Conservation (phyloP, 2,329 filamentous ascomycete genomes). For the Cryoendolithus antarcticus region DNA sequence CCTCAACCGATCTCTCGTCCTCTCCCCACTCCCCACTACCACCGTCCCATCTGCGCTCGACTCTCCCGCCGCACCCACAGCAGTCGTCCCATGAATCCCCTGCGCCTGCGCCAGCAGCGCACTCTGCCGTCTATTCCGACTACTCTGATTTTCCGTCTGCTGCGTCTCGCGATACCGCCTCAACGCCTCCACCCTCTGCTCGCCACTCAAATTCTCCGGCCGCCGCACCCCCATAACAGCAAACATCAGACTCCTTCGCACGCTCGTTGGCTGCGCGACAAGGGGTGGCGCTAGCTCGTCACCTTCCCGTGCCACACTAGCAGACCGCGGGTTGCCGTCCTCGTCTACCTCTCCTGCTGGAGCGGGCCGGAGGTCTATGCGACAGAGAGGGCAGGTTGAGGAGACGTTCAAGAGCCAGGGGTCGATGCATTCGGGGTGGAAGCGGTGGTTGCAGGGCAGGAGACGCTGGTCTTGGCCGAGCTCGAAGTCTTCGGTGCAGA, state of each 20-base stretch:
- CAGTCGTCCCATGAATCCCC: no score
- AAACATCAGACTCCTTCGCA: conserved; percentile 23
- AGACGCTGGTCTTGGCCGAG: conserved; percentile 51
- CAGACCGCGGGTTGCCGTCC: conserved; percentile 10
- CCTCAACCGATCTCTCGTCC: conserved; percentile 10
- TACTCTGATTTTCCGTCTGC: conserved; percentile 6
- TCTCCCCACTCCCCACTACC: conserved; percentile 10
- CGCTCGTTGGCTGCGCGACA: conserved; percentile 9
- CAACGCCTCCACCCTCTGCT: conserved; percentile 31
- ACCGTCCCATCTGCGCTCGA: background rate
- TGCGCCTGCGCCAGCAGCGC: background rate
- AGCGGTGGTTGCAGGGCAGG: conserved; percentile 52
- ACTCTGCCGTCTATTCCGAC: background rate
- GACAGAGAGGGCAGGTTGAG: conserved; percentile 52
- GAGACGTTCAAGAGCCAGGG: conserved; percentile 54
- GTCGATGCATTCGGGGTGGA: conserved; percentile 53
- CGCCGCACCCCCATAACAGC: conserved; percentile 27
- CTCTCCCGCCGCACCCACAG: no score
- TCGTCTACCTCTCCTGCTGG: conserved; percentile 18
- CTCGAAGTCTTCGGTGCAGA: conserved; percentile 54
- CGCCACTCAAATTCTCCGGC: conserved; percentile 28
- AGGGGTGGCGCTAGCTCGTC: conserved; percentile 13
- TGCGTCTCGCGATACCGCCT: conserved; percentile 22
- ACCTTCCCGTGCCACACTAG: conserved; percentile 17
- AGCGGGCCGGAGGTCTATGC: conserved; percentile 46